These are phyloP conservation scores for Ophiosphaerella narmari DNA, from an alignment of 2,329 filamentous ascomycete species.

Conservation along the genomic window DNA sequence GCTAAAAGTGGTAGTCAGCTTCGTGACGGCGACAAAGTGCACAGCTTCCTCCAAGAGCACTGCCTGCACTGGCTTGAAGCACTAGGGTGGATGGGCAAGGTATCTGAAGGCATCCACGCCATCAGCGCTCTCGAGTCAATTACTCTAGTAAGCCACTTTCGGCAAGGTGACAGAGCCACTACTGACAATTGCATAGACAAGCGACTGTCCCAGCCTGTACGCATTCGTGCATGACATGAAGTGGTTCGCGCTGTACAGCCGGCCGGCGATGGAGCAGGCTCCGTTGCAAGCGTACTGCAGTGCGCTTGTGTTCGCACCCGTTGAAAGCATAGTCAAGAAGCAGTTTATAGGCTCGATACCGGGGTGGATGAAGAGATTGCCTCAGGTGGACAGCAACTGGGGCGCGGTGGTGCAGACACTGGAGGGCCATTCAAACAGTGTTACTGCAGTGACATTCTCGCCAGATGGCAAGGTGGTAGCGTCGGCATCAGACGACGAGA, in stretches of 20 bases:
- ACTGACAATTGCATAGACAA: not conserved
- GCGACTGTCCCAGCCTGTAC: not conserved
- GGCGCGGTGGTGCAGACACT: constrained; percentile 21
- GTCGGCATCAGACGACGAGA: too few species aligned
- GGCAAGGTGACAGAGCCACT: not conserved
- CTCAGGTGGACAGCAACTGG: constrained; percentile 2
- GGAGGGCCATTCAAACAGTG: constrained; percentile 17
- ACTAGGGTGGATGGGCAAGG: not conserved
- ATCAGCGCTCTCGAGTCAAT: not conserved
- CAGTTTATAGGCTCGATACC: not conserved
- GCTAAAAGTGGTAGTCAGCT: not conserved
- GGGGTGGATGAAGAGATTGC: not conserved
- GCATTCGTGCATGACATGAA: constrained; percentile 6
- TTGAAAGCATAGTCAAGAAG: constrained; percentile 2
- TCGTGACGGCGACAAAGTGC: not conserved
- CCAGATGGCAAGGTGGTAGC: too few species aligned
- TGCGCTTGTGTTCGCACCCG: constrained; percentile 6
- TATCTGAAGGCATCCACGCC: not conserved
- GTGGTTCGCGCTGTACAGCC: constrained; percentile 3
- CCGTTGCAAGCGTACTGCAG: constrained; percentile 5
- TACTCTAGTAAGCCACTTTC: not conserved
- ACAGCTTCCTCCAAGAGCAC: constrained; percentile 10
- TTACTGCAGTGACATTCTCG: too few species aligned
- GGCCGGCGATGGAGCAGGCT: constrained; percentile 5
- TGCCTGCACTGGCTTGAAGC: not conserved